Evolutionary conservation across 1,284 basidiomycete species (phyloP).

Genomic region (Abortiporus biennis): DNA sequence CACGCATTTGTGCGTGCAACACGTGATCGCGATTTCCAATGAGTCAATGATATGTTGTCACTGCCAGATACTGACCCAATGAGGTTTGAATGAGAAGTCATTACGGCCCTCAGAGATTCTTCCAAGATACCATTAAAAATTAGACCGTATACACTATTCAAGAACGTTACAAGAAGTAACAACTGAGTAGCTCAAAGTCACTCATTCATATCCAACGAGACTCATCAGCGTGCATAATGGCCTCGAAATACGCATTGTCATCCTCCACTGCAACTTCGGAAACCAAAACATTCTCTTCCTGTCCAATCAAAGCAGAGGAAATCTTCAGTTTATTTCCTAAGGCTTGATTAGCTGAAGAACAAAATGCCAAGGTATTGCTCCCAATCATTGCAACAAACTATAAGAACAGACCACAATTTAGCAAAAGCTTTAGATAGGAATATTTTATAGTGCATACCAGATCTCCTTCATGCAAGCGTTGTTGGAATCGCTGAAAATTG

Average conservation of each 20-base stretch:
- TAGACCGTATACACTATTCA: no score
- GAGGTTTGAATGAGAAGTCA: no score
- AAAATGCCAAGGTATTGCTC: slow-evolving; percentile 19
- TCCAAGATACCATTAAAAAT: no score
- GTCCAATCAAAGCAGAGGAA: slow-evolving; percentile 16
- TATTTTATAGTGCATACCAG: no score
- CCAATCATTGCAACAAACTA: slow-evolving; percentile 24
- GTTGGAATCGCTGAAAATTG: slow-evolving; percentile 19
- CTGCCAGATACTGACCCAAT: no score
- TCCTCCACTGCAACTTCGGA: slow-evolving; percentile 20
- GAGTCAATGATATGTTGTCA: no score
- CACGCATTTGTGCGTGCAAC: no score
- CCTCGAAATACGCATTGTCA: slow-evolving; percentile 19
- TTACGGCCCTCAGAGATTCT: no score
- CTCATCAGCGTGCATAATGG: slow-evolving; percentile 18
- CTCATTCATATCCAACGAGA: slow-evolving; percentile 22
- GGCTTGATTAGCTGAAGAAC: slow-evolving; percentile 16
- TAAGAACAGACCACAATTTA: neutral
- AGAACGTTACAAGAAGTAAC: no score
- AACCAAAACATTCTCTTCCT: slow-evolving; percentile 17
- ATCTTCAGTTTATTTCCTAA: slow-evolving; percentile 17
- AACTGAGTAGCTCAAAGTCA: no score
- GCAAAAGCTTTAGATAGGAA: no score
- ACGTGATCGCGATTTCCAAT: slow-evolving; percentile 1
- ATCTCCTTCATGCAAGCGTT: slow-evolving; percentile 16